Conservation (phyloP, 2,329 filamentous ascomycete genomes). For the Emericellopsis cladophorae region DNA sequence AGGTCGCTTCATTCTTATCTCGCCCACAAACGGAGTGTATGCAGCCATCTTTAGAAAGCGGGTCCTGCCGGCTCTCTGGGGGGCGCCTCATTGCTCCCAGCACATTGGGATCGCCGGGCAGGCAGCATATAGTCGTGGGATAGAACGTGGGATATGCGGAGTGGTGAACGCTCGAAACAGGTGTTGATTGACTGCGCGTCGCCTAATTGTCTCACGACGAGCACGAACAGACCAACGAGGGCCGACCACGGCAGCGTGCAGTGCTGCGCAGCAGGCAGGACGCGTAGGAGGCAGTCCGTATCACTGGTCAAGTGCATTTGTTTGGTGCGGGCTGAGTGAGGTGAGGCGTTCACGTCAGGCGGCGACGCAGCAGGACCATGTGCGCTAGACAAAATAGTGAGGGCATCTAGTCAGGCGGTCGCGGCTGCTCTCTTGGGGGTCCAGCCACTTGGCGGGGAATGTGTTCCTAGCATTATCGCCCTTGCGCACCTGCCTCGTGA, state of each 20-base stretch:
- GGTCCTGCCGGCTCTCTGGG: too few relatives aligned
- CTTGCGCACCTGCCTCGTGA: neutral
- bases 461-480: too few relatives aligned
- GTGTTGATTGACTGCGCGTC: neutral
- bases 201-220: neutral
- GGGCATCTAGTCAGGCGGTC: neutral
- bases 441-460: neutral
- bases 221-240: neutral
- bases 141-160: neutral
- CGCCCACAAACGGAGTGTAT: too few relatives aligned
- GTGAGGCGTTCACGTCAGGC: constrained; percentile 1
- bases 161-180: neutral
- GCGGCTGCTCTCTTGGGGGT: neutral
- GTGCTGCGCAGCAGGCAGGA: neutral
- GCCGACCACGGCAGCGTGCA: neutral
- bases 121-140: too few relatives aligned
- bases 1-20: too few relatives aligned
- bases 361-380: neutral
- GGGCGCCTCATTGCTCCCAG: too few relatives aligned
- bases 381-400: neutral
- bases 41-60: too few relatives aligned
- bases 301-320: neutral
- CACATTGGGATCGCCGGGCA: too few relatives aligned
- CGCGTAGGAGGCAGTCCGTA: neutral
- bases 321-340: neutral